These are phyloP conservation scores for Populus hybrid DNA, from an alignment of 441 rosid genomes.

Conservation along the genomic window DNA sequence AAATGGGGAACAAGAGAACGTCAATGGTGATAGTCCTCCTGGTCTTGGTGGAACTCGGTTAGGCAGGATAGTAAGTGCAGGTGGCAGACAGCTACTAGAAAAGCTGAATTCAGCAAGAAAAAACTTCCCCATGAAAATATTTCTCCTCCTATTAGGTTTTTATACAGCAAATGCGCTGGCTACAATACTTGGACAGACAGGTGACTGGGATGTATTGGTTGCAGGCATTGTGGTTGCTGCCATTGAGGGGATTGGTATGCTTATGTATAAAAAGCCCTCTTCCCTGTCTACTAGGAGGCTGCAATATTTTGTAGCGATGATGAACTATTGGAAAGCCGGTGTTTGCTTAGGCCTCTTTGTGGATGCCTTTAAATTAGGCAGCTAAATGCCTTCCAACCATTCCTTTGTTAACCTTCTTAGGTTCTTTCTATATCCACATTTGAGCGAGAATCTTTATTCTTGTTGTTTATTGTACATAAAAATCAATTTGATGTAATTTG, in stretches of 20 bases:
- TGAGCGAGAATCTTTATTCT: background rate
- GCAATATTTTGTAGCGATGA: too few relatives aligned
- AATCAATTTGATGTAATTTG: background rate
- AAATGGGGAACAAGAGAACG: conserved; percentile 51
- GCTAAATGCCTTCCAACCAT: conserved; percentile 30
- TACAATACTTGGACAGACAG: conserved; percentile 96
- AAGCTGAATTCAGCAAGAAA: conserved; percentile 82
- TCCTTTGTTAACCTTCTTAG: background rate
- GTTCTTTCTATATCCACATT: background rate
- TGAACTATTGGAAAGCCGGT: conserved; percentile 84
- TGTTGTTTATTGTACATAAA: background rate
- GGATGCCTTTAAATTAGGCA: conserved; percentile 94
- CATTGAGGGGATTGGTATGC: conserved; percentile 18
- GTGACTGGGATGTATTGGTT: conserved; percentile 95
- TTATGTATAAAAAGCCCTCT: too few relatives aligned
- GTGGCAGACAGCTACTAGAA: conserved; percentile 68
- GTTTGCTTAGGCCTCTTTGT: conserved; percentile 95
- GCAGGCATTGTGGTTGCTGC: conserved; percentile 95
- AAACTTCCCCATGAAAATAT: conserved; percentile 88
- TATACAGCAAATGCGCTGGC: conserved; percentile 96
- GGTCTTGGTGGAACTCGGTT: conserved; percentile 77
- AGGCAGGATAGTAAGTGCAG: conserved; percentile 83
- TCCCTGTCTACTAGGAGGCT: too few relatives aligned
- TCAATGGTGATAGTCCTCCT: conserved; percentile 45
- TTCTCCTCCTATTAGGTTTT: conserved; percentile 83